A percentile compares a stretch with the other conserved stretches of the same genome.
These are phyloP conservation scores for Phlyctochytrium planicorne DNA, from an alignment of 192 early-diverging fungal species.

Conservation along the genomic window DNA sequence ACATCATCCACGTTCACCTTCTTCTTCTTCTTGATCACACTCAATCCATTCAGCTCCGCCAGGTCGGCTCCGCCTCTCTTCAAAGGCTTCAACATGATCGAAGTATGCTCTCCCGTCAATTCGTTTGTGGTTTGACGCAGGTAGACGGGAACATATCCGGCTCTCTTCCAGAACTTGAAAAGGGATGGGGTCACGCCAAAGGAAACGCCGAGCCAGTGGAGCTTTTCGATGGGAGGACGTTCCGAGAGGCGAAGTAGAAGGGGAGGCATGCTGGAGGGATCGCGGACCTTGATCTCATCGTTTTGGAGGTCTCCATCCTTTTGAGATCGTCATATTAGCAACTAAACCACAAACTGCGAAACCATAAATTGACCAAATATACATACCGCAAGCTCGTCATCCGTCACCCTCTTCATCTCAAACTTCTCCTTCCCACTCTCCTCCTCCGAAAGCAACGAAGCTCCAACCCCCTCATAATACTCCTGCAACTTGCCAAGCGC, in stretches of 20 bases:
- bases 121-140: slow-evolving; percentile 96
- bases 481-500: slow-evolving; percentile 80
- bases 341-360: too few relatives aligned
- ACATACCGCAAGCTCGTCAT: slow-evolving; percentile 49
- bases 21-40: neutral
- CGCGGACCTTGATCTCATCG: slow-evolving; percentile 81
- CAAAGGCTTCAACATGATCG: slow-evolving; percentile 91
- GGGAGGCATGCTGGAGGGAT: slow-evolving; percentile 89
- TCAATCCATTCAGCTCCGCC: slow-evolving; percentile 13
- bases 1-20: slow-evolving; percentile 27
- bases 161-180: slow-evolving; percentile 96
- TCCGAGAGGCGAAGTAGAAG: slow-evolving; percentile 84
- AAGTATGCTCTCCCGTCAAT: slow-evolving; percentile 96
- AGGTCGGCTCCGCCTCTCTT: slow-evolving; percentile 40
- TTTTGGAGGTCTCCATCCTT: slow-evolving; percentile 32
- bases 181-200: slow-evolving; percentile 86
- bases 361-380: neutral
- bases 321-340: neutral
- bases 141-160: slow-evolving; percentile 90
- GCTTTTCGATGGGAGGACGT: slow-evolving; percentile 61
- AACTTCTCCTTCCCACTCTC: slow-evolving; percentile 36
- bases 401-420: slow-evolving; percentile 53
- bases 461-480: slow-evolving; percentile 76
- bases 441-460: slow-evolving; percentile 63
- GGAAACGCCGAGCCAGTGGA: slow-evolving; percentile 96